Conservation (phyloP, 345 rosid species). For the Psidium guajava region DNA sequence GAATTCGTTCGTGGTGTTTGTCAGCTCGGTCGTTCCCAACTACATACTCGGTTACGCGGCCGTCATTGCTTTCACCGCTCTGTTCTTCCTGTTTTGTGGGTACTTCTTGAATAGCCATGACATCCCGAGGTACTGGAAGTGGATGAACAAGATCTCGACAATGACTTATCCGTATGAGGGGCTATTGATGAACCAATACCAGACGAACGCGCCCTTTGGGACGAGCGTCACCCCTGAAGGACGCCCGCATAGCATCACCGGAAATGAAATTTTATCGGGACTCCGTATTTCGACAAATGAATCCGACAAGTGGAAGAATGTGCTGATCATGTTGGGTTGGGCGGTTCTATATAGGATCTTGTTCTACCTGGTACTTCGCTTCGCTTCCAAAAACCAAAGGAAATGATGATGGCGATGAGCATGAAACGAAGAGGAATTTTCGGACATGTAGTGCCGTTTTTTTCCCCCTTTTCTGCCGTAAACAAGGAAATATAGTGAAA, state of each 20-base stretch:
- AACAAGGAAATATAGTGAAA: neutral
- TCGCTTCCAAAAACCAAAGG: conserved; percentile 52
- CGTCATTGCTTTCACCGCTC: conserved; percentile 57
- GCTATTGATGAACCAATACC: conserved; percentile 53
- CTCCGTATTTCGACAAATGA: conserved; percentile 15
- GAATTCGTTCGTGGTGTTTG: conserved; percentile 64
- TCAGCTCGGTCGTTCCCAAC: conserved; percentile 60
- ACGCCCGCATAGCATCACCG: neutral
- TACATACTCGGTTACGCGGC: conserved; percentile 56
- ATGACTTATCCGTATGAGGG: conserved; percentile 66
- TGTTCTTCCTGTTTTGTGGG: conserved; percentile 63
- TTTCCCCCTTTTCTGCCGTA: neutral
- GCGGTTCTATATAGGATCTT: conserved; percentile 46
- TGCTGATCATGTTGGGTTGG: conserved; percentile 46
- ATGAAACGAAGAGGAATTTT: neutral
- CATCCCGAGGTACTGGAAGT: conserved; percentile 38
- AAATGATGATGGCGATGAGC: neutral
- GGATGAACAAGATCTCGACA: conserved; percentile 70
- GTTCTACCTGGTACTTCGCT: conserved; percentile 45
- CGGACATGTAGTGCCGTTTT: neutral
- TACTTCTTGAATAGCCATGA: conserved; percentile 46
- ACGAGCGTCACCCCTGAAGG: neutral
- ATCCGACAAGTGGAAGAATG: conserved; percentile 33
- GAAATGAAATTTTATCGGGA: conserved; percentile 19
- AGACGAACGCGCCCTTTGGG: conserved; percentile 15